phyloP scores from a whole-genome alignment of 768 basidiomycete species.

The Lactarius tabidus region DNA sequence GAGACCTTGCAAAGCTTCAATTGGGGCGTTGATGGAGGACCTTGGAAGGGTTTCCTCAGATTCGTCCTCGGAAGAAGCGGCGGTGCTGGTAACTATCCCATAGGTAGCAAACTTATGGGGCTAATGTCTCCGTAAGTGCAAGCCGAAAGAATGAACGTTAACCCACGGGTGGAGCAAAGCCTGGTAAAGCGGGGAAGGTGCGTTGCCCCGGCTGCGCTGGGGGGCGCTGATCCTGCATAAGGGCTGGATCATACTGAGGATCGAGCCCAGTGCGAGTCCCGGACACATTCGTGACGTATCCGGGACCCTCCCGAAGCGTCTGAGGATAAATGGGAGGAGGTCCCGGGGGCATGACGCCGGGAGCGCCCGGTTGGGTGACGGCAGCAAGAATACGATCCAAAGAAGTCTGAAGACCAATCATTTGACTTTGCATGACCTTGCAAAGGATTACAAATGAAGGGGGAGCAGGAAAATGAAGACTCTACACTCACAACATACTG shows the following conservation, averaged over 20 bases:
- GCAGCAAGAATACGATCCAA: constrained; percentile 76
- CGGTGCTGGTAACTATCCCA: constrained; percentile 80
- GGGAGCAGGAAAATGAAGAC: neutral
- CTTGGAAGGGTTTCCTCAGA: constrained; percentile 86
- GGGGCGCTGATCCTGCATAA: constrained; percentile 32
- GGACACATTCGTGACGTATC: constrained; percentile 27
- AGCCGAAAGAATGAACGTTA: constrained; percentile 19
- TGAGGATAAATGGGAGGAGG: constrained; percentile 24
- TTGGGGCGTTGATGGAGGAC: constrained; percentile 82
- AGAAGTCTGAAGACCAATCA: constrained; percentile 92
- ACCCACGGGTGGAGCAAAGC: constrained; percentile 85
- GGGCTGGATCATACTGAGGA: constrained; percentile 31
- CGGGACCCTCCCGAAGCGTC: constrained; percentile 25
- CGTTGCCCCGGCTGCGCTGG: constrained; percentile 31
- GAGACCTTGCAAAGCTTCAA: constrained; percentile 89
- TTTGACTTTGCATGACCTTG: constrained; percentile 88
- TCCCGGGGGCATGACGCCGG: constrained; percentile 31
- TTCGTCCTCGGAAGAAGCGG: constrained; percentile 86
- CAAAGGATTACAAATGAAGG: constrained; percentile 9
- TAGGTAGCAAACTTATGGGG: constrained; percentile 90
- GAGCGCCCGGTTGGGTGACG: constrained; percentile 38
- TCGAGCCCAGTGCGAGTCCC: constrained; percentile 30
- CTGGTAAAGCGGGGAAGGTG: constrained; percentile 81
- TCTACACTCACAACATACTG: constrained; percentile 64
- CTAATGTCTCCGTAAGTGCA: constrained; percentile 38